Percentiles rank a stretch among this genome's conserved stretches.
These are phyloP conservation scores for Lepiota brunneoincarnata DNA, from an alignment of 768 basidiomycete genomes.

Conservation along the genomic window DNA sequence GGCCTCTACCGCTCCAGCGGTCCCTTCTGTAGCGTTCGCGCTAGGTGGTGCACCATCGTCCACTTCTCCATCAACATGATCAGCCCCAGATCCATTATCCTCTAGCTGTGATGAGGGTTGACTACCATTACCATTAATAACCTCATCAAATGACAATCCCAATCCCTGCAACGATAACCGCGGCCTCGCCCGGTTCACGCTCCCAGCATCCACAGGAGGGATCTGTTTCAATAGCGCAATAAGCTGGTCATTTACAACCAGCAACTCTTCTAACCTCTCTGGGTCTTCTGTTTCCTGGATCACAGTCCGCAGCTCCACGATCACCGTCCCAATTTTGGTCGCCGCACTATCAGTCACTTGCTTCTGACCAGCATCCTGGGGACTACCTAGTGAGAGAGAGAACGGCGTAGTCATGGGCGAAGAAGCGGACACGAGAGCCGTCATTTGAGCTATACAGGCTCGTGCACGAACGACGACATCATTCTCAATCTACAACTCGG, in stretches of 20 bases:
- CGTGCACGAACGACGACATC: conserved; percentile 49
- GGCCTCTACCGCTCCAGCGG: conserved; percentile 14
- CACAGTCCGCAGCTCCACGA: conserved; percentile 46
- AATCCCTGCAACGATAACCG: conserved; percentile 38
- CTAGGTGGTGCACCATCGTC: not conserved
- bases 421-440: conserved; percentile 22
- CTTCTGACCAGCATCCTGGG: no score
- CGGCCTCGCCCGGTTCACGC: not conserved
- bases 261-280: conserved; percentile 59
- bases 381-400: no score
- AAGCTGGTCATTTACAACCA: conserved; percentile 72
- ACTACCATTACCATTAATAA: conserved; percentile 18
- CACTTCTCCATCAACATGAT: conserved; percentile 8
- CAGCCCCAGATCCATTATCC: conserved; percentile 5
- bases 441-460: conserved; percentile 37
- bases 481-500: conserved; percentile 33
- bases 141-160: conserved; percentile 35
- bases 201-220: conserved; percentile 14
- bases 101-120: not conserved
- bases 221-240: conserved; percentile 52
- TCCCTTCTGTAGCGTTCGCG: not conserved
- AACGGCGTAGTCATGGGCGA: conserved; percentile 12
- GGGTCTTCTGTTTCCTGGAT: conserved; percentile 61
- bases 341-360: conserved; percentile 32
- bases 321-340: conserved; percentile 47